Evolutionary conservation across 805 yeast species (phyloP).

Genomic region (Danielia oregonensis): DNA sequence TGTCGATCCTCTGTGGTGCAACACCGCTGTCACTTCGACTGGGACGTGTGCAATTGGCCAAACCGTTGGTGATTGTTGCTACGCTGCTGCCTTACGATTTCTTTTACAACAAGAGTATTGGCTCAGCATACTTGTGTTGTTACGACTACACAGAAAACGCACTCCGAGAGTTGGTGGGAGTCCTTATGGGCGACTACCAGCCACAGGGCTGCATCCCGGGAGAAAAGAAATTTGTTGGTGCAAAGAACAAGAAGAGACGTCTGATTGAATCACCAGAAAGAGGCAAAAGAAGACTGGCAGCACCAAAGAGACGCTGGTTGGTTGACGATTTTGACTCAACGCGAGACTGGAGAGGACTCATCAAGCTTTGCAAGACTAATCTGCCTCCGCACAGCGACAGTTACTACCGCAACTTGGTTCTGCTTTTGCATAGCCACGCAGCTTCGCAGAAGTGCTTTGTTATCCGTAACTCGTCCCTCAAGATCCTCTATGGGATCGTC

Average conservation of each 20-base stretch:
- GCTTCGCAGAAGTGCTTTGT: conserved; percentile 47
- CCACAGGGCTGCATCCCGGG: conserved; percentile 59
- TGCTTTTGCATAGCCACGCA: conserved; percentile 25
- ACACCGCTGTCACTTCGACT: conserved; percentile 23
- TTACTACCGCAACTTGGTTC: conserved; percentile 26
- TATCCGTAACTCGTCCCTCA: conserved; percentile 53
- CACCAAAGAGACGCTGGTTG: conserved; percentile 47
- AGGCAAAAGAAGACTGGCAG: conserved; percentile 8
- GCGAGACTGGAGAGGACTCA: conserved; percentile 49
- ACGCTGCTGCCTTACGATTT: conserved; percentile 63
- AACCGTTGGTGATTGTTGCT: conserved; percentile 56
- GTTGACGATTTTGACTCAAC: conserved; percentile 51
- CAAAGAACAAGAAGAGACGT: conserved; percentile 23
- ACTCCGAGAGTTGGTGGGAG: conserved; percentile 44
- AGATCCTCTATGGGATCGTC: conserved; percentile 51
- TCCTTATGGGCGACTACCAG: conserved; percentile 50
- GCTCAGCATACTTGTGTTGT: conserved; percentile 55
- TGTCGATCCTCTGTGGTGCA: conserved; percentile 52
- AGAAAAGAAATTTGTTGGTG: conserved; percentile 34
- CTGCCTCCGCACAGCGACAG: conserved; percentile 19
- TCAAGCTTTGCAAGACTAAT: conserved; percentile 42
- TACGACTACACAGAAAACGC: conserved; percentile 57
- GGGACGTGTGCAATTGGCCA: conserved; percentile 28
- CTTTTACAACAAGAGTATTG: conserved; percentile 50
- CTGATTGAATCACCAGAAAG: conserved; percentile 10